phyloP scores from a whole-genome alignment of 2,329 filamentous ascomycete genomes.

The Zasmidium citrigriseum region DNA sequence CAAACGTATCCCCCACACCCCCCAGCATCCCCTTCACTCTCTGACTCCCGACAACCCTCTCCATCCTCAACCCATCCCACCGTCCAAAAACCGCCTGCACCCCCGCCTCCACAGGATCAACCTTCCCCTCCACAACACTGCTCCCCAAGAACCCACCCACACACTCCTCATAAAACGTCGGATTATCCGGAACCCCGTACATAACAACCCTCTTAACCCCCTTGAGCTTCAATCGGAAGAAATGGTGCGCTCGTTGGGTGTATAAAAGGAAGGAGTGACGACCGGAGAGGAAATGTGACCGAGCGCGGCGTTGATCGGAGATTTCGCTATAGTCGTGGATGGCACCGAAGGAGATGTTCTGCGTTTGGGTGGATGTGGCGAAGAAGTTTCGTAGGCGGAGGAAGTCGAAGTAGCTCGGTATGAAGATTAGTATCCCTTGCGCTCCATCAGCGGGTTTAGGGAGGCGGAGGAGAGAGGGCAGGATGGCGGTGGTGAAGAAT shows the following conservation, averaged over 20 bases:
- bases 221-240: constrained; percentile 79
- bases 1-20: constrained; percentile 75
- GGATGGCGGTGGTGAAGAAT: constrained; percentile 80
- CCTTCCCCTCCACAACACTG: constrained; percentile 58
- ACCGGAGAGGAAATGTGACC: constrained; percentile 83
- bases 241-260: constrained; percentile 95
- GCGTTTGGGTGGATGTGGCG: constrained; percentile 63
- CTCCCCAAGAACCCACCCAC: constrained; percentile 65
- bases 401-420: constrained; percentile 94
- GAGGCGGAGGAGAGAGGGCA: constrained; percentile 73
- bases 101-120: constrained; percentile 51
- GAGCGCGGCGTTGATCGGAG: constrained; percentile 76
- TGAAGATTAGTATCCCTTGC: constrained; percentile 77
- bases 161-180: constrained; percentile 75
- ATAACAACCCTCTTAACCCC: constrained; percentile 84
- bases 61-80: constrained; percentile 86
- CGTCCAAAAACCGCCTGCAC: constrained; percentile 72
- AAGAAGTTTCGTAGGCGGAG: constrained; percentile 92
- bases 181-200: constrained; percentile 89
- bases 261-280: constrained; percentile 84
- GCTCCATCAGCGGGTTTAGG: constrained; percentile 57
- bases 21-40: constrained; percentile 82
- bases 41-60: constrained; percentile 81
- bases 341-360: constrained; percentile 70
- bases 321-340: constrained; percentile 86